Percentiles rank a stretch among this genome's conserved stretches.
Conservation (phyloP, 225 moss, liverwort and hornwort species). For the Pleurozium schreberi region DNA sequence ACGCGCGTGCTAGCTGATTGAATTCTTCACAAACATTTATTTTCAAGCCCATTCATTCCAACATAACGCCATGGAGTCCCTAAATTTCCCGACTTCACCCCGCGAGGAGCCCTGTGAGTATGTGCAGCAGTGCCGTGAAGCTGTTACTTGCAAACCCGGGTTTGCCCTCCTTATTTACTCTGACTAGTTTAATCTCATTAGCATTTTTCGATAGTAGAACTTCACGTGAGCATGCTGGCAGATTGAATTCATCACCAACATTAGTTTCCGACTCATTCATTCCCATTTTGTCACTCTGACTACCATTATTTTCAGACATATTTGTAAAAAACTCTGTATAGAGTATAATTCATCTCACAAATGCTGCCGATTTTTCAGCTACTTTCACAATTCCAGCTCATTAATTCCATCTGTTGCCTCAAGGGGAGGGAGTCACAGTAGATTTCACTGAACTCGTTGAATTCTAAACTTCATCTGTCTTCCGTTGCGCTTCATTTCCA, state of each 20-base stretch:
- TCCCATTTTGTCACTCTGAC: not conserved
- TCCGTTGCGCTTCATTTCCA: too few species aligned
- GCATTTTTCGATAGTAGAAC: not conserved
- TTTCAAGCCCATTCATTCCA: not conserved
- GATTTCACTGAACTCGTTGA: too few species aligned
- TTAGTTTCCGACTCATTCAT: not conserved
- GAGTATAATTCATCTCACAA: not conserved
- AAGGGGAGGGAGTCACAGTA: too few species aligned
- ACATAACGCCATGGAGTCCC: not conserved
- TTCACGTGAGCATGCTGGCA: not conserved
- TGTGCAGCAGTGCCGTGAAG: not conserved
- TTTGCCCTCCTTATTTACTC: not conserved
- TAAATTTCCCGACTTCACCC: not conserved
- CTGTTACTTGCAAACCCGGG: not conserved
- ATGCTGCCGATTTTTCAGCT: not conserved
- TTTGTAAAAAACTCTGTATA: not conserved
- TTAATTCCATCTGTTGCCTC: too few species aligned
- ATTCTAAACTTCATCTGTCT: too few species aligned
- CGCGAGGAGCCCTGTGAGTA: not conserved
- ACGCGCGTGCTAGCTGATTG: too few species aligned
- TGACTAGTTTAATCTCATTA: not conserved
- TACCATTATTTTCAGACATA: not conserved
- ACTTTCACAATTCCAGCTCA: not conserved
- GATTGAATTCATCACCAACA: not conserved
- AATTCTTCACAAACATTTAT: not conserved